Conservation (phyloP, 2,329 filamentous ascomycete species). For the Penicillium sp. region DNA sequence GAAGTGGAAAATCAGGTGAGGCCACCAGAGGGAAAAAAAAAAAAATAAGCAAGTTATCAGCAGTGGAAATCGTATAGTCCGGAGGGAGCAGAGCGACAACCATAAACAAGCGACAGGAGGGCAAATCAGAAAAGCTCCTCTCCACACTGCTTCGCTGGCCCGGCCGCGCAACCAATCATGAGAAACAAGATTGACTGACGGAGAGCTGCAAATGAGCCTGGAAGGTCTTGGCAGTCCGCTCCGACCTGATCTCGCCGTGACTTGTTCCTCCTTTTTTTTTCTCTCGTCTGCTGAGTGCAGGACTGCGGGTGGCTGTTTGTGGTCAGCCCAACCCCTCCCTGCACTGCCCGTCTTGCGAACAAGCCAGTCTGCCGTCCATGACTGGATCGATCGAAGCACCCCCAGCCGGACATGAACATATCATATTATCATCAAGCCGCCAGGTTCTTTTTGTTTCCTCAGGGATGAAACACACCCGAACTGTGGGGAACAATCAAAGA, state of each 20-base stretch:
- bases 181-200: neutral
- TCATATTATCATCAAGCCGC: neutral
- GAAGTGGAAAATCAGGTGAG: neutral
- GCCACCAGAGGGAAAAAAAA: neutral
- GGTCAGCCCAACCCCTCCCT: neutral
- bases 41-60: slow-evolving; percentile 6
- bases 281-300: neutral
- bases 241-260: neutral
- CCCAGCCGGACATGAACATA: neutral
- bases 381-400: neutral
- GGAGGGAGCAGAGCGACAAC: neutral
- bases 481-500: slow-evolving; percentile 15
- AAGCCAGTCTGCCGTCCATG: neutral
- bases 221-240: slow-evolving; percentile 16
- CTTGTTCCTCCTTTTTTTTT: neutral
- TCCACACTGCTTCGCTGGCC: slow-evolving; percentile 13
- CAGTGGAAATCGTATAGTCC: neutral
- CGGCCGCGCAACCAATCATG: slow-evolving; percentile 12
- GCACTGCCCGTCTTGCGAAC: neutral
- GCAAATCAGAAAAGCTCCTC: slow-evolving; percentile 3
- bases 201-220: slow-evolving; percentile 9
- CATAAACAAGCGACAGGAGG: slow-evolving; percentile 8
- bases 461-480: slow-evolving; percentile 17
- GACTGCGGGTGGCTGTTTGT: neutral
- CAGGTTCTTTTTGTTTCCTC: neutral